Base-by-base conservation (phyloP, 2,329 filamentous ascomycete species). In the Zymoseptoria pseudotritici region DNA sequence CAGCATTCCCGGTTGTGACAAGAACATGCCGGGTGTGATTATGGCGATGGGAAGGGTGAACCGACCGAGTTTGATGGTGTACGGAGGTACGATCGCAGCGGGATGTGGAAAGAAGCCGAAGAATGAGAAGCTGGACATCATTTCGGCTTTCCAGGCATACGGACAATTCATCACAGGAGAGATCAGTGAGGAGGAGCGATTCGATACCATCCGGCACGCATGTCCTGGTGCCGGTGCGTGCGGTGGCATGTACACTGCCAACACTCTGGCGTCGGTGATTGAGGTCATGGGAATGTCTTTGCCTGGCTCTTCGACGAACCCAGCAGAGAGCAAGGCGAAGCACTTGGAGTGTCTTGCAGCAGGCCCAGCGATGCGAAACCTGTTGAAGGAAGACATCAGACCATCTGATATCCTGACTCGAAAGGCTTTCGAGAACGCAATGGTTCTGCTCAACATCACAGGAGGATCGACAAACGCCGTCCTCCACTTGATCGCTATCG, bases 101-200 rank as follows among this genome's bases (percentile, higher is more conserved):
- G 94, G 94, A 53, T 97, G 92, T 78, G 90, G 89, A 58, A 82
- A 80, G 70, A 83, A 83, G 55, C 89, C 92, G 67, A 81, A 88
- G 65, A 86, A 88, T 71, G 58, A 57, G 52, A 67, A 66, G 55
- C 90, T 97, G 68, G 93, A 99, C 74, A 96, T 99, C 57, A 89
- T 99, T 61, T 97, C 91, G 55, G 94, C 94, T 51, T 99, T 99
- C 84, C 94, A 99, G 79, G 89, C 93, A 4, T 97, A 97, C 72
- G 94, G 94, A 24, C 90, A 97, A 74, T 97, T 92, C 78, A 87
- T 99, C 69, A 85, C 89, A 11, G 93, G 93, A 51, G 85, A 96
- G 71, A 96, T 97, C 76, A 88, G 82, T 65, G 94, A 99, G 77
- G 87, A 94, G 71, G 82, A 93, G 77, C 87, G 94, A 56, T 96